Base-by-base conservation (phyloP, 2,329 filamentous ascomycete species). In the Xylariaceae sp. region DNA sequence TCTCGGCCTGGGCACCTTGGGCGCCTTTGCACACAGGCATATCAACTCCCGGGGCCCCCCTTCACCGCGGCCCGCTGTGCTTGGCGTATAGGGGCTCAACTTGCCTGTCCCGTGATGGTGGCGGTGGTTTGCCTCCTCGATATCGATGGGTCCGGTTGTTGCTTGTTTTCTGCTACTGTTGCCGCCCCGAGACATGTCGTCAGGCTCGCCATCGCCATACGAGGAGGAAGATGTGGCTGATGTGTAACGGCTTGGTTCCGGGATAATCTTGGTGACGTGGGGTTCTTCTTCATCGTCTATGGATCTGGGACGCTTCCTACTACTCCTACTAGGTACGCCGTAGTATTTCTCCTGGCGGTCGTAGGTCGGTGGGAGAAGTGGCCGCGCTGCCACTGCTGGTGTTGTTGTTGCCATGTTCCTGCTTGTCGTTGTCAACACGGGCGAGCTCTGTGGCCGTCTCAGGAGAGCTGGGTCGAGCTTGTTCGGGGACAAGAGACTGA, bases 1-100 rank as follows among this genome's bases (percentile, higher is more conserved):
- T 32, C 74, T 65, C 38, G 75, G 75, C 40, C 75, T 65, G 3
- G 74, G 75, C 32, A 78, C 70, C 54, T 77, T 78, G 4, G 73
- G 73, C 13, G 69, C 66, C 31, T 72, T 71, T 9, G 71, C 68
- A 51, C 75, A 79, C 45, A 78, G 64, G 57, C 75, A 79, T 23
- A 77, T 70, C 32, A 67, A 54, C 32, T 74, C 70, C 36, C 62
- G 47, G 8, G 48, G 50, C 7, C 44, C 51, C 18, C n/a, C n/a
- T n/a, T 51, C 33, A 41, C 43, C 29, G 34, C 44, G 44, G 36
- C 50, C 48, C 15, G 57, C 55, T n/a, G n/a, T n/a, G 36, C 41
- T 50, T 14, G 63, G 59, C 6, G 65, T 63, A 39, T 59, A 60
- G 34, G 67, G 52, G 36, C 51, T 59, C 33, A 65, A 50, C 31